These are phyloP conservation scores for Grigorovia yakushimaensis DNA, from an alignment of 805 yeast genomes.

Conservation along the genomic window DNA sequence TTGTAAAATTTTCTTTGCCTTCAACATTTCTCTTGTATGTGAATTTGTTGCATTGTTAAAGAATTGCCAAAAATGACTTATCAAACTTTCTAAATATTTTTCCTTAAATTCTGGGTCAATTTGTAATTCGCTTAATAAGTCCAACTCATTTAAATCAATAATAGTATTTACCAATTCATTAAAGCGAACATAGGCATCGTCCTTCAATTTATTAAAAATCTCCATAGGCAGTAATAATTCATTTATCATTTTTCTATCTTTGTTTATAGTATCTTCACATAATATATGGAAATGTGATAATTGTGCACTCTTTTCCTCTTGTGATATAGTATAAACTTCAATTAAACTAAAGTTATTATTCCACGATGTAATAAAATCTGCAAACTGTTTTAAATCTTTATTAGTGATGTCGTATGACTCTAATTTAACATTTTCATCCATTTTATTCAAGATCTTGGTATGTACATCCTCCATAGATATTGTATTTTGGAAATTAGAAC, in stretches of 20 bases:
- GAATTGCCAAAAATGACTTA: constrained; percentile 33
- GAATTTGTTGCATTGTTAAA: constrained; percentile 36
- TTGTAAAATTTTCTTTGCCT: constrained; percentile 25
- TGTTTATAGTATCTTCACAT: constrained; percentile 4
- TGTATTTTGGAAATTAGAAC: constrained; percentile 6
- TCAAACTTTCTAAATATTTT: constrained; percentile 7
- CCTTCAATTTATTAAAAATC: constrained; percentile 1
- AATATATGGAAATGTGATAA: constrained; percentile 16
- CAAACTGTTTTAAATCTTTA: constrained; percentile 8
- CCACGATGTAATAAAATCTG: constrained; percentile 9
- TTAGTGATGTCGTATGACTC: constrained; percentile 5
- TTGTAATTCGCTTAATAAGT: constrained; percentile 13
- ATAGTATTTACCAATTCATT: not conserved
- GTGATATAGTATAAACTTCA: constrained; percentile 14
- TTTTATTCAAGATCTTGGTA: constrained; percentile 6
- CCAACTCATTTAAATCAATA: not conserved
- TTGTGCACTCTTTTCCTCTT: constrained; percentile 18
- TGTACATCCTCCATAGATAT: constrained; percentile 4
- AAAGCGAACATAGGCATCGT: not conserved
- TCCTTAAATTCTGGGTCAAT: constrained; percentile 7
- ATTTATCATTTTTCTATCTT: not conserved
- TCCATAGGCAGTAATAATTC: constrained; percentile 1
- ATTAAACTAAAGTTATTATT: constrained; percentile 11
- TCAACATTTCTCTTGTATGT: constrained; percentile 29
- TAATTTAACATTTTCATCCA: constrained; percentile 7